Evolutionary conservation across 1,284 basidiomycete species (phyloP).

Genomic region (Malassezia globosa): DNA sequence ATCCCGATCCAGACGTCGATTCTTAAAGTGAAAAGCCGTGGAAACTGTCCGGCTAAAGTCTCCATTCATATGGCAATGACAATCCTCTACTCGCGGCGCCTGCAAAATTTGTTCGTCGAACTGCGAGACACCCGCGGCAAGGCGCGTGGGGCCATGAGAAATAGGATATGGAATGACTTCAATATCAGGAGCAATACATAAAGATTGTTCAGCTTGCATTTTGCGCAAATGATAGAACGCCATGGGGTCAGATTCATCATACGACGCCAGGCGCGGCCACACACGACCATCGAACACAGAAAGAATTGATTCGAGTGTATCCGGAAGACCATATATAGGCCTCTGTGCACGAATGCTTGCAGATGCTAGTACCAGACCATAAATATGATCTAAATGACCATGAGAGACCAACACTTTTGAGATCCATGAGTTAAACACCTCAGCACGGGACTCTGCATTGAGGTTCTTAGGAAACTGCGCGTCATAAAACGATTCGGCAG

Average conservation of each 20-base stretch:
- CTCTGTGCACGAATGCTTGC: constrained; percentile 61
- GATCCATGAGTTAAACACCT: constrained; percentile 37
- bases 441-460: constrained; percentile 25
- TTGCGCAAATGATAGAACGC: constrained; percentile 36
- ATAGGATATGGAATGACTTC: background rate
- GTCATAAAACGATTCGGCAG: constrained; percentile 32
- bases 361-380: constrained; percentile 61
- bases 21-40: constrained; percentile 40
- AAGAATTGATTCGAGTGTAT: constrained; percentile 60
- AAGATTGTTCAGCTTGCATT: background rate
- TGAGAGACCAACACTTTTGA: constrained; percentile 57
- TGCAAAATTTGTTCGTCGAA: constrained; percentile 22
- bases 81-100: constrained; percentile 29
- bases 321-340: constrained; percentile 56
- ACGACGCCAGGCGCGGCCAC: constrained; percentile 71
- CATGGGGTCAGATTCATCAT: constrained; percentile 51
- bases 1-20: constrained; percentile 30
- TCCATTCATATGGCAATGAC: constrained; percentile 27
- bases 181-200: background rate
- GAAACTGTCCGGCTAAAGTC: constrained; percentile 20
- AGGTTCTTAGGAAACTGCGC: constrained; percentile 27
- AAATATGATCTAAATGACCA: constrained; percentile 70
- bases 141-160: constrained; percentile 18
- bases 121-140: constrained; percentile 21
- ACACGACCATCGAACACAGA: constrained; percentile 64